Evolutionary conservation across 306 rosid species (phyloP), one percentile per base, ranked within the genome.

Genomic region (Amphicarpaea edgeworthii): DNA sequence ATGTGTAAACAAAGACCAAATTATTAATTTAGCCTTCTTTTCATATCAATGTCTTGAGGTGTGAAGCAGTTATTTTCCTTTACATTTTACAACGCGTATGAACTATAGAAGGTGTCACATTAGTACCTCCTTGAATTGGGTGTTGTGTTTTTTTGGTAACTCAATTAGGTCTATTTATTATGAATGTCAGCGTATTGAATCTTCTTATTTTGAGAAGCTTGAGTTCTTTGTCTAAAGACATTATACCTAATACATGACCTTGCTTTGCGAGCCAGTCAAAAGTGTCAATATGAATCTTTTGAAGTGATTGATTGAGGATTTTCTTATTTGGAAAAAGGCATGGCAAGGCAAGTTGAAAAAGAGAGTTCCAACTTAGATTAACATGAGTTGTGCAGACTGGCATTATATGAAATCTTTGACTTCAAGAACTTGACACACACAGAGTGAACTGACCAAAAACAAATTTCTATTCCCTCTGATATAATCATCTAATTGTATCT

Each of bases 131-230:
- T 16, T 67, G 55, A 67, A 63, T 63, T 63, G 21, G 6, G 14
- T 61, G 12, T 20, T 42, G 8, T 43, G 16, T 67, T 67, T 4
- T 1, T 58, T 12, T 0, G 32, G 32, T 28, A 28, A 28, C 5
- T 28, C 32, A 28, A 28, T 28, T 28, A 28, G 32, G 2, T 32
- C 49, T 30, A 28, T 43, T 79, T 3, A 19, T 79, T 26, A 41
- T 71, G 63, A 12, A 55, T 77, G 46, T 34, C 76, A 34, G 64
- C 45, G 24, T 65, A 37, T 76, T 76, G 57, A 57, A 54, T 66
- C n/a, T 53, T 77, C 55, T 21, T 6, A 62, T 64, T 26, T 68
- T 68, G 42, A 46, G 34, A 68, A 5, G 32, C 4, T 28, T 28
- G 32, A 5, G 4, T 28, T 28, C 32, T 28, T 28, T 28, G 32